Percentiles rank a stretch among this genome's conserved stretches.
These are phyloP conservation scores for Apiospora rasikravindrae DNA, from an alignment of 2,329 filamentous ascomycete species.

Conservation along the genomic window DNA sequence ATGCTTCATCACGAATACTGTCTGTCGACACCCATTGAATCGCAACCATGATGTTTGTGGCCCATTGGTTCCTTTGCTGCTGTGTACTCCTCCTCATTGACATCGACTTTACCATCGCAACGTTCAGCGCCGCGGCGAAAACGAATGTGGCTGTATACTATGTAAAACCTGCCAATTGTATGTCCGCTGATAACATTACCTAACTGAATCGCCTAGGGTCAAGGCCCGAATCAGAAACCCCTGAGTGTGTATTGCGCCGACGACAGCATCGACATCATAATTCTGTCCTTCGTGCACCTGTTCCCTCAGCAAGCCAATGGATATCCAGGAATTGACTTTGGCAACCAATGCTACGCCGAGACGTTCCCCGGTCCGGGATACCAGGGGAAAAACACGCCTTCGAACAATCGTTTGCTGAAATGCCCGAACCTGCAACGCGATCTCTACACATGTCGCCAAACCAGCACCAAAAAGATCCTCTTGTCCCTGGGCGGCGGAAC, in stretches of 20 bases:
- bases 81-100: neutral
- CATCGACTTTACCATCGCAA: constrained; percentile 21
- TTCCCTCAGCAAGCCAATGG: constrained; percentile 50
- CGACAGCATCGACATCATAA: constrained; percentile 47
- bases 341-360: constrained; percentile 44
- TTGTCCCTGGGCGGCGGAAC: constrained; percentile 46
- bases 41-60: neutral
- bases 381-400: constrained; percentile 36
- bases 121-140: constrained; percentile 40
- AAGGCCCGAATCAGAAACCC: constrained; percentile 44
- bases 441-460: constrained; percentile 40
- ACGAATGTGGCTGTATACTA: constrained; percentile 50
- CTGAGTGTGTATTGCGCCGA: constrained; percentile 46
- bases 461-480: constrained; percentile 45
- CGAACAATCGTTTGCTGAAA: constrained; percentile 40
- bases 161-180: constrained; percentile 32
- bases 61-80: neutral
- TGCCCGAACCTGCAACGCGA: constrained; percentile 41
- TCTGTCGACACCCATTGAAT: neutral
- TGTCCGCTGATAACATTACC: neutral
- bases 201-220: constrained; percentile 37
- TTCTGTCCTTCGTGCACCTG: constrained; percentile 47
- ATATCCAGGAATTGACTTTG: constrained; percentile 47
- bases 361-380: constrained; percentile 41
- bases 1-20: neutral